Evolutionary conservation across 441 rosid genomes (phyloP).

Genomic region (Lepidium campestre): DNA sequence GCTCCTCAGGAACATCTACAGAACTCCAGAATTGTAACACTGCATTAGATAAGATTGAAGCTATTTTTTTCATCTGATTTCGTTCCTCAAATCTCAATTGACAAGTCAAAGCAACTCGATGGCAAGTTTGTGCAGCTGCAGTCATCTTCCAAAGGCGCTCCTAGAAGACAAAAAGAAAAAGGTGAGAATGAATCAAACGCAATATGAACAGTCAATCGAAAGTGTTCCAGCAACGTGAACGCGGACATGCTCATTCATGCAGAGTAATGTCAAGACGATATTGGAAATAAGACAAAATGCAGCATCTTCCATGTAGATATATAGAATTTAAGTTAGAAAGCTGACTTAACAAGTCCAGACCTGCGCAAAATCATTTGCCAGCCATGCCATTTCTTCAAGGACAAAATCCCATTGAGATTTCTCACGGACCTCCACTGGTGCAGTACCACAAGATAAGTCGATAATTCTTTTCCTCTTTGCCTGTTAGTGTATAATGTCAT

Average conservation of each 20-base stretch:
- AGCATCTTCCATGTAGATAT: slow-evolving; percentile 8
- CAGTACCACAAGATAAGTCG: slow-evolving; percentile 63
- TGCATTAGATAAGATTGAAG: slow-evolving; percentile 70
- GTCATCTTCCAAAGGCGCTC: slow-evolving; percentile 99
- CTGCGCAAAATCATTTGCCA: slow-evolving; percentile 99
- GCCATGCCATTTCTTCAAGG: slow-evolving; percentile 99
- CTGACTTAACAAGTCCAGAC: slow-evolving; percentile 37
- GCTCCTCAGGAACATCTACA: slow-evolving; percentile 46
- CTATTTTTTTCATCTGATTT: slow-evolving; percentile 57
- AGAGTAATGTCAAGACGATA: background rate
- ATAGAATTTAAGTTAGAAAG: background rate
- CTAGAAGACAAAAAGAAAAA: slow-evolving; percentile 34
- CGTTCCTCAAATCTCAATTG: slow-evolving; percentile 55
- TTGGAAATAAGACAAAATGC: slow-evolving; percentile 7
- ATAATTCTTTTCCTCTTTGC: slow-evolving; percentile 86
- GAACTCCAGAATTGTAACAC: slow-evolving; percentile 90
- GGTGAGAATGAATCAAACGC: slow-evolving; percentile 1
- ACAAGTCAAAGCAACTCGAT: slow-evolving; percentile 56
- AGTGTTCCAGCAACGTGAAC: background rate
- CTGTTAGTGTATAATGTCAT: slow-evolving; percentile 45
- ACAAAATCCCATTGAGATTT: slow-evolving; percentile 96
- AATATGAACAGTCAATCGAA: background rate
- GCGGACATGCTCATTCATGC: slow-evolving; percentile 1
- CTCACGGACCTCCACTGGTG: slow-evolving; percentile 43
- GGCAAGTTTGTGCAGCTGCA: slow-evolving; percentile 91